Evolutionary conservation across 192 early-diverging fungal species (phyloP), one percentile per base, ranked within the genome.

Genomic region (Coemansia sp.): DNA sequence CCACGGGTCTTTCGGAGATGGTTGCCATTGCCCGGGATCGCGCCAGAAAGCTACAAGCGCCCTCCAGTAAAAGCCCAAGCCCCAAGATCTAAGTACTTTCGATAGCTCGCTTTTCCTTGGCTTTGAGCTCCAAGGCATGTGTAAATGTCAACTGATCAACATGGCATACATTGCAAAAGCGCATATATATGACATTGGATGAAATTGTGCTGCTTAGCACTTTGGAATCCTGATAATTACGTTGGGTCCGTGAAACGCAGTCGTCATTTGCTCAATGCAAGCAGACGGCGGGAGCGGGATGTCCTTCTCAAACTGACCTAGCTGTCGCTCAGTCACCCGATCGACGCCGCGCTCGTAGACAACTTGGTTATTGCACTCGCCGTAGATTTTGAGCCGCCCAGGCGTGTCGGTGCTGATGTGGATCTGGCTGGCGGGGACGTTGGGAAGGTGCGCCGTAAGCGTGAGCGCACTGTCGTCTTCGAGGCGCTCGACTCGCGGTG

Each of bases 11-110:
- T 42, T 65, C 70, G 0, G 92, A 93, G 58, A 93, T 94, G 91
- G 88, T 93, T 60, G 63, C 79, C 19, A 95, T 95, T 86, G 94
- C 93, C 0, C 83, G 86, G 42, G 91, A 94, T 76, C 87, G 94
- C 36, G 83, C 92, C 22, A 85, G 79, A 57, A 95, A 95, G 81
- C 69, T 91, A 56, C 70, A 62, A 42, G 61, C 68, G 9, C 64
- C 61, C 22, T 35, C 67, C 5, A 17, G 36, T 1, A 41, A 22
- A 36, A 25, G 20, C 31, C 32, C 64, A 25, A 12, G 62, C 8
- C 65, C 79, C 45, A 76, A 74, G 58, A 70, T 82, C 29, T 82
- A 60, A 42, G 42, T 6, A 22, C 38, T 12, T 17, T 27, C 35
- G n/a, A n/a, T n/a, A n/a, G n/a, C n/a, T n/a, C n/a, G n/a, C n/a